phyloP scores from a whole-genome alignment of 1,284 basidiomycete species.

The Ceratobasidium papillatum region DNA sequence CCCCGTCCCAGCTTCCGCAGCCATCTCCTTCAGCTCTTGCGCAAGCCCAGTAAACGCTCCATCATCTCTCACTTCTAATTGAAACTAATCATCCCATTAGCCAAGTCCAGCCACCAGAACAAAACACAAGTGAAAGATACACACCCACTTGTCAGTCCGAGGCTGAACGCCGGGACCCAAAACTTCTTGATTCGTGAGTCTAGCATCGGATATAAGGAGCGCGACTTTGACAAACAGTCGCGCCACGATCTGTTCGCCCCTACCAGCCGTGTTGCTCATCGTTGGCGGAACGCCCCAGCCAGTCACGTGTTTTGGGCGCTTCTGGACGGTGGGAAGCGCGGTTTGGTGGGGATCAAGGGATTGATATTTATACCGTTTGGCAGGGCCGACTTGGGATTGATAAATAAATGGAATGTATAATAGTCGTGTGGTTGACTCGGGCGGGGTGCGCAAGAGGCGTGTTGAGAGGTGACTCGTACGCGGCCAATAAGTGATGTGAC shows the following conservation, averaged over 20 bases:
- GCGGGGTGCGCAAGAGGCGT: too few species aligned
- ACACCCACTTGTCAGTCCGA: constrained; percentile 80
- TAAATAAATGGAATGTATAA: too few species aligned
- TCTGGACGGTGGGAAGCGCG: neutral
- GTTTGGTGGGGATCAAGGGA: constrained; percentile 11
- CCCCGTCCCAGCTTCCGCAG: constrained; percentile 49
- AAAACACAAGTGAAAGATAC: constrained; percentile 48
- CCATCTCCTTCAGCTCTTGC: constrained; percentile 67
- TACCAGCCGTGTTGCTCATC: constrained; percentile 48
- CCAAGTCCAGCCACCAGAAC: constrained; percentile 28
- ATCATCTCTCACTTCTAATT: constrained; percentile 72
- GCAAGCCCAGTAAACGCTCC: constrained; percentile 48
- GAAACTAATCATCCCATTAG: constrained; percentile 63
- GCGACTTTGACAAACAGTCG: constrained; percentile 80
- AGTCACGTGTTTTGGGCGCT: constrained; percentile 28
- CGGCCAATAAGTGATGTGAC: too few species aligned
- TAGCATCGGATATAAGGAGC: constrained; percentile 73
- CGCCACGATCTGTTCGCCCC: constrained; percentile 82
- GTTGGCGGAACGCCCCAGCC: constrained; percentile 38
- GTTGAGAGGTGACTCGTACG: too few species aligned
- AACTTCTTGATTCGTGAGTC: constrained; percentile 47
- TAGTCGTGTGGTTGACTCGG: too few species aligned
- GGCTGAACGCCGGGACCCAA: constrained; percentile 39
- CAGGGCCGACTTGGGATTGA: too few species aligned
- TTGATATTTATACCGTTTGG: neutral